phyloP scores from a whole-genome alignment of 2,329 filamentous ascomycete genomes.

The Fusarium equiseti region DNA sequence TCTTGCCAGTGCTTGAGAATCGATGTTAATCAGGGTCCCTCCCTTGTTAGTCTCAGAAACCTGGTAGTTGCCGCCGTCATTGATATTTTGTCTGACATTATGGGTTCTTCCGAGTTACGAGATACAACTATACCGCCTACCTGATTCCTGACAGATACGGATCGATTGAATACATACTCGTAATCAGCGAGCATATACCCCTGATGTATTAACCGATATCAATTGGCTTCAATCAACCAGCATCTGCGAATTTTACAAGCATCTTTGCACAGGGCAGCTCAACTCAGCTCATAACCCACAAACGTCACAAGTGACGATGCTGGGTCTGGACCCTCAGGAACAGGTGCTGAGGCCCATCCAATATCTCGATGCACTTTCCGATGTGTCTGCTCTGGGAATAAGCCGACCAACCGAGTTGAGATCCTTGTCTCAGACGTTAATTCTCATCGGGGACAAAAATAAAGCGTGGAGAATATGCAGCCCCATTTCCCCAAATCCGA shows the following conservation, averaged over 20 bases:
- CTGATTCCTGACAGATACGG: not conserved
- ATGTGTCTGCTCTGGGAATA: not conserved
- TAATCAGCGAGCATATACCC: not conserved
- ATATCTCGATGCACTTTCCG: conserved; percentile 19
- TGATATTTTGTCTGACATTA: conserved; percentile 11
- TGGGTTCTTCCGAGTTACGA: not conserved
- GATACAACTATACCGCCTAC: not conserved
- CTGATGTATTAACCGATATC: not conserved
- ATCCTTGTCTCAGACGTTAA: conserved; percentile 11
- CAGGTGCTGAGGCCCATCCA: conserved; percentile 3
- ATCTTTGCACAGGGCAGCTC: conserved; percentile 7
- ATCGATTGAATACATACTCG: not conserved
- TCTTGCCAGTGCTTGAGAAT: conserved; percentile 7
- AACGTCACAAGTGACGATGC: conserved; percentile 21
- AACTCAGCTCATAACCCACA: conserved; percentile 7
- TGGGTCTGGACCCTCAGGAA: conserved; percentile 25
- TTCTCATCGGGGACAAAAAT: conserved; percentile 12
- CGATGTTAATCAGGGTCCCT: conserved; percentile 37
- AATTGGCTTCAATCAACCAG: not conserved
- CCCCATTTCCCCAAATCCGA: conserved; percentile 16
- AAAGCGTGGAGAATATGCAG: conserved; percentile 10
- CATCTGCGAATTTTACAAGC: not conserved
- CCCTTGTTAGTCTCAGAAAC: not conserved
- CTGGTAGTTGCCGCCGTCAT: conserved; percentile 25
- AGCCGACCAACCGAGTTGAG: not conserved